Base-by-base conservation (phyloP, 2,329 filamentous ascomycete species). In the Trichoderma gracile region DNA sequence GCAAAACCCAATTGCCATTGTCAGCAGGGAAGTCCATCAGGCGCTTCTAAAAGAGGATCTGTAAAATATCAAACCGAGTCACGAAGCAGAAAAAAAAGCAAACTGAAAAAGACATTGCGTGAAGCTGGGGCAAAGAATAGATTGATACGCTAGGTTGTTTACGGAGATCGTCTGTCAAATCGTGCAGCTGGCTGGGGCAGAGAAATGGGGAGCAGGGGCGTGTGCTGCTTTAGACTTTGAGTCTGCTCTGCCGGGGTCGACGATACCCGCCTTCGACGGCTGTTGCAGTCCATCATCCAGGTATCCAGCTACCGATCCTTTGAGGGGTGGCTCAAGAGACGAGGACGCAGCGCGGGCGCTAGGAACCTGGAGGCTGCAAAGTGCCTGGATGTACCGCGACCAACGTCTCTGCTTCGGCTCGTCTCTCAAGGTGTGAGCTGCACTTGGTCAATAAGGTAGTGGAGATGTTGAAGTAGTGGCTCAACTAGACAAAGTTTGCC, bases 131-230 rank as follows among this genome's bases (percentile, higher is more conserved):
- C 40, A 19, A 45, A 52, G 46, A 38, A 54, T 62, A 54, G 25
- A 62, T 46, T 33, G 25, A 33, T 25, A 10, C 17, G 46, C 65
- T 65, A 67, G 47, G 27, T 57, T 49, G 47, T 49, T 65, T 65
- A 55, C 53, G 62, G 66, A 67, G 61, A 67, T 63, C 43, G 62
- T 58, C 45, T 52, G 65, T 67, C 66, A 67, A 62, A 67, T 67
- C 57, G 57, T 67, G 66, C 66, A 67, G 62, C 61, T 67, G 52
- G 47, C 65, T 62, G 57, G 66, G 42, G 50, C 40, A 14, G 45
- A 62, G 60, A 64, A 52, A 49, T 30, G 64, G 47, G 56, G 56
- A 30, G 23, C 23, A 46, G 56, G 33, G 54, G 50, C 17, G 65
- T 52, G n/a, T 50, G n/a, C 50, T n/a, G 30, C 56, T 25, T 60